Conservation (phyloP, 805 yeast species). For the Ogataea minuta region DNA sequence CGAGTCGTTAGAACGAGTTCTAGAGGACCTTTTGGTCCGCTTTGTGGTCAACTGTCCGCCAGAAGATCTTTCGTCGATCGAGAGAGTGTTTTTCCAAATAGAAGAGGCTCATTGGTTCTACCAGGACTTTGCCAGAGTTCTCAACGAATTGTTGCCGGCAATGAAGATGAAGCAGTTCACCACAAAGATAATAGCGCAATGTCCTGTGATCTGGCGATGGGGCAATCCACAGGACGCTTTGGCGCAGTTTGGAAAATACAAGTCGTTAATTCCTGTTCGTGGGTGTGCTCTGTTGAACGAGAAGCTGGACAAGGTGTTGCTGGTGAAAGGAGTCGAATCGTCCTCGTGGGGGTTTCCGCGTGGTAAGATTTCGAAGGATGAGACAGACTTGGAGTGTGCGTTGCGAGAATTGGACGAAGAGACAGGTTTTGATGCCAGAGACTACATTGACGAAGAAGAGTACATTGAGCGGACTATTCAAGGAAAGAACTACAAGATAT, state of each 20-base stretch:
- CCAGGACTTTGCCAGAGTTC: conserved; percentile 71
- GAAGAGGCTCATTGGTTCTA: conserved; percentile 99
- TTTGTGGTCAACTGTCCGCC: conserved; percentile 89
- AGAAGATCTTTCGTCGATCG: conserved; percentile 81
- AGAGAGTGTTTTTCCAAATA: conserved; percentile 84
- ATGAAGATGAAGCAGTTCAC: conserved; percentile 78
- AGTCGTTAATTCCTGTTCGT: conserved; percentile 88
- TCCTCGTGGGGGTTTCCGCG: conserved; percentile 91
- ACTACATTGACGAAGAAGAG: conserved; percentile 63
- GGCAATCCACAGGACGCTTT: conserved; percentile 79
- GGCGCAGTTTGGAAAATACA: conserved; percentile 76
- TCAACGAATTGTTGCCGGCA: conserved; percentile 73
- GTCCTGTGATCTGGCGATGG: conserved; percentile 83
- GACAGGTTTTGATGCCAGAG: conserved; percentile 82
- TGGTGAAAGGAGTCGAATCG: conserved; percentile 84
- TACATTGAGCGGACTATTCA: conserved; percentile 75
- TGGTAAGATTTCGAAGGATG: conserved; percentile 94
- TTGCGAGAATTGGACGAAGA: conserved; percentile 90
- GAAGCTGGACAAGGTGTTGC: conserved; percentile 62
- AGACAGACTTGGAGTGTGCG: conserved; percentile 85
- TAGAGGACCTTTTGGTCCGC: conserved; percentile 85
- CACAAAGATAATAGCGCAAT: conserved; percentile 58
- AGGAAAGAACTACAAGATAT: conserved; percentile 86
- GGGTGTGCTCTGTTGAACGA: conserved; percentile 88
- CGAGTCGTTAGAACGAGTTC: conserved; percentile 66